phyloP scores from a whole-genome alignment of 495 filamentous ascomycete species.

The Penicillium simplicissimum region DNA sequence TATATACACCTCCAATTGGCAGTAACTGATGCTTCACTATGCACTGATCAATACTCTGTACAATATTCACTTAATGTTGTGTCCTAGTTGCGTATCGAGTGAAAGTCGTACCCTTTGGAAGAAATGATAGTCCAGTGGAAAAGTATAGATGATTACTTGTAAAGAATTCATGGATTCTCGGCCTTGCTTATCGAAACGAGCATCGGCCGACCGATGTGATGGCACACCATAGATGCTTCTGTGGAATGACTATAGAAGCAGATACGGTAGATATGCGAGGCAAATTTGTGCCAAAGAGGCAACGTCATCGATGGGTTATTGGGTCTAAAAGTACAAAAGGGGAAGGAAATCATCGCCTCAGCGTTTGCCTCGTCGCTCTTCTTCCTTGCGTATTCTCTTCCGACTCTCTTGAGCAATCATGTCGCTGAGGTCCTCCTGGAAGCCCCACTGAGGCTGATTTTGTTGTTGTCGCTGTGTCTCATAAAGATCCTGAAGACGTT shows the following conservation, averaged over 20 bases:
- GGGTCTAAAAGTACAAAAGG: slow-evolving; percentile 8
- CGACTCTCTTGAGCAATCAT: slow-evolving; percentile 95
- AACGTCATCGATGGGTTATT: background rate
- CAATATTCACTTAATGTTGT: too few species aligned
- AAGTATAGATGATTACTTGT: too few species aligned
- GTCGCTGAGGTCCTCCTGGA: slow-evolving; percentile 91
- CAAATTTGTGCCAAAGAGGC: background rate
- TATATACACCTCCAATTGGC: too few species aligned
- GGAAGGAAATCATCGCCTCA: slow-evolving; percentile 22
- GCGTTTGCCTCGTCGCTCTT: slow-evolving; percentile 63
- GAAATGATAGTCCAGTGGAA: too few species aligned
- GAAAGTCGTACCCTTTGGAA: too few species aligned
- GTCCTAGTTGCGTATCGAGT: too few species aligned
- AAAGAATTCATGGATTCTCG: too few species aligned
- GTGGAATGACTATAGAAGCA: background rate
- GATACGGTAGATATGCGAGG: background rate
- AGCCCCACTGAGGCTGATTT: slow-evolving; percentile 68
- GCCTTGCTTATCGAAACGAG: too few species aligned
- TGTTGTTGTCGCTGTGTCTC: slow-evolving; percentile 75
- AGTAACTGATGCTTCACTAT: too few species aligned
- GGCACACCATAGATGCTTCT: background rate
- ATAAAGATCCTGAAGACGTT: slow-evolving; percentile 68
- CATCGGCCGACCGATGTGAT: too few species aligned
- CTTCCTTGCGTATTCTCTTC: slow-evolving; percentile 83
- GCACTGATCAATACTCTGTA: too few species aligned